Evolutionary conservation across 768 basidiomycete genomes (phyloP).

Genomic region (Gymnopilus junonius): DNA sequence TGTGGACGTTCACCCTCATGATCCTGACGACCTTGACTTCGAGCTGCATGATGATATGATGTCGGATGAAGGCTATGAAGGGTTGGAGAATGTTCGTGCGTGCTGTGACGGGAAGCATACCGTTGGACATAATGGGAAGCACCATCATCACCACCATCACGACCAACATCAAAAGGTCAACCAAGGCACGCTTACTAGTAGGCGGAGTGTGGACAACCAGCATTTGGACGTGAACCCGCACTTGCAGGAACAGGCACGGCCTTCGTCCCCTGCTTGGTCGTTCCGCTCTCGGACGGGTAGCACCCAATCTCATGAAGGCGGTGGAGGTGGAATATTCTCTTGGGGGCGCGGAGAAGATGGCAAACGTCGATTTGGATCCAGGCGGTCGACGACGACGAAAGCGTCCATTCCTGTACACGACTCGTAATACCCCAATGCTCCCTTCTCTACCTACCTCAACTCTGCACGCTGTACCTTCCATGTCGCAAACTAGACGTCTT

Average conservation of each 20-base stretch:
- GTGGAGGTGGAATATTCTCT: conserved; percentile 61
- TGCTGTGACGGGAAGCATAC: conserved; percentile 90
- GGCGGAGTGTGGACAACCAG: conserved; percentile 47
- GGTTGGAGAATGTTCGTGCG: conserved; percentile 92
- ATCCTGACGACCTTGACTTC: conserved; percentile 77
- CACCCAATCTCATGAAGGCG: conserved; percentile 67
- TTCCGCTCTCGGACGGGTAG: conserved; percentile 84
- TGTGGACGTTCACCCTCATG: conserved; percentile 51
- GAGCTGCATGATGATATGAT: conserved; percentile 77
- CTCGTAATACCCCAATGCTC: conserved; percentile 16
- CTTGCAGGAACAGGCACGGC: conserved; percentile 59
- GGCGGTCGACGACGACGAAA: conserved; percentile 59
- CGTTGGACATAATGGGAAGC: conserved; percentile 65
- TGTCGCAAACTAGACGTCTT: neutral
- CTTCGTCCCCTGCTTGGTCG: conserved; percentile 83
- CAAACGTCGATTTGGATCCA: conserved; percentile 76
- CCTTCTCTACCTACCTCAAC: neutral
- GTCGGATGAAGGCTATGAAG: conserved; percentile 86
- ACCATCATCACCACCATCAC: conserved; percentile 65
- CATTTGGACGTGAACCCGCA: conserved; percentile 53
- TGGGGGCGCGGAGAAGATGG: conserved; percentile 67
- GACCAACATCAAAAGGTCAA: conserved; percentile 30
- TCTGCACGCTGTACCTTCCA: neutral
- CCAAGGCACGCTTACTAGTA: conserved; percentile 36
- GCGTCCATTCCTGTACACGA: conserved; percentile 38